These are phyloP conservation scores for Phytophthora brassicae DNA, from an alignment of 352 stramenopile species.

Conservation along the genomic window DNA sequence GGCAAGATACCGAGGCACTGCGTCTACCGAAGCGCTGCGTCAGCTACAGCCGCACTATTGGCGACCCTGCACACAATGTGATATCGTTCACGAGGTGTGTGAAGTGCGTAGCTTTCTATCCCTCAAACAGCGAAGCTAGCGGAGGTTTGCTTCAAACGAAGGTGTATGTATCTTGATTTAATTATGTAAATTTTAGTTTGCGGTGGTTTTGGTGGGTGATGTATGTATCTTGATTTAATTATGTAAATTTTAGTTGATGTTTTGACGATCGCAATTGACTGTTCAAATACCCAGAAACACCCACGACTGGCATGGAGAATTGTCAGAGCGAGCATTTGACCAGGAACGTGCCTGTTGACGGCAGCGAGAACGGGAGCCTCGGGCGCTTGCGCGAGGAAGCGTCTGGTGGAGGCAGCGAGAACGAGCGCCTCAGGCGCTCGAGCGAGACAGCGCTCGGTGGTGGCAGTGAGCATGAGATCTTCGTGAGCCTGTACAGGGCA, in stretches of 20 bases:
- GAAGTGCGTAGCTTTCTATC: neutral
- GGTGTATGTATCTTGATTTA: no score
- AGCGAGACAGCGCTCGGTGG: no score
- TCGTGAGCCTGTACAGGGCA: no score
- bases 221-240: neutral
- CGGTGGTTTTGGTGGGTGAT: neutral
- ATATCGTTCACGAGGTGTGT: neutral
- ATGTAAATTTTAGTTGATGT: neutral
- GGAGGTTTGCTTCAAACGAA: neutral
- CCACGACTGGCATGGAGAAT: neutral
- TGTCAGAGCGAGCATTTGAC: neutral
- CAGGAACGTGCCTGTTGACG: neutral
- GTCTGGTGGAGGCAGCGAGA: no score
- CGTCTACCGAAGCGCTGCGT: no score
- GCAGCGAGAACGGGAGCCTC: neutral
- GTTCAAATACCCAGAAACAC: neutral
- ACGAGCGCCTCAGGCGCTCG: no score
- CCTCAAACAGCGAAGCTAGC: neutral
- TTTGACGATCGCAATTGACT: neutral
- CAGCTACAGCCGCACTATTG: neutral
- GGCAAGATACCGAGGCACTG: no score
- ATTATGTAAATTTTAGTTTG: no score
- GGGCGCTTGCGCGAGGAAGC: neutral
- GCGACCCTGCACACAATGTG: neutral
- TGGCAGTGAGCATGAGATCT: no score